These are phyloP conservation scores for Trypanosoma brucei DNA, from an alignment of 208 protist species.

Conservation along the genomic window DNA sequence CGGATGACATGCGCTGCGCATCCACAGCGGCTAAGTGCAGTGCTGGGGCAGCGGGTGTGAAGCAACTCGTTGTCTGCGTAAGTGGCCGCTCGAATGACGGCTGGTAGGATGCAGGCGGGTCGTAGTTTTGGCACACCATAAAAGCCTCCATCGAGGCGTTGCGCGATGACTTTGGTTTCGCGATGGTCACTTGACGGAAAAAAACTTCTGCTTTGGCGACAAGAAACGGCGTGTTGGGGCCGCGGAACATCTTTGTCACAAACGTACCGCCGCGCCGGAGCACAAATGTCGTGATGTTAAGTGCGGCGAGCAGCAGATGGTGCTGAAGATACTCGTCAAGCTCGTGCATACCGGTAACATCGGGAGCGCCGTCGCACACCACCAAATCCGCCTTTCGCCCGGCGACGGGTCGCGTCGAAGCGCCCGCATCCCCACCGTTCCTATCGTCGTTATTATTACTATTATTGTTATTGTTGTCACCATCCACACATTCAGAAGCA, in stretches of 20 bases:
- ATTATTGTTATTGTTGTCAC: not conserved
- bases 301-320: slow-evolving; percentile 96
- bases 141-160: slow-evolving; percentile 96
- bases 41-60: slow-evolving; percentile 17
- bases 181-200: slow-evolving; percentile 93
- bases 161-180: slow-evolving; percentile 95
- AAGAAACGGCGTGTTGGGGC: slow-evolving; percentile 91
- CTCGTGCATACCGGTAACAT: slow-evolving; percentile 99
- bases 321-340: slow-evolving; percentile 99
- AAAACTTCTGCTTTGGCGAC: slow-evolving; percentile 95
- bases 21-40: not conserved
- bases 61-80: slow-evolving; percentile 22
- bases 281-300: slow-evolving; percentile 97
- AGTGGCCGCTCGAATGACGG: slow-evolving; percentile 39
- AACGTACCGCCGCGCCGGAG: slow-evolving; percentile 92
- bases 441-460: not conserved
- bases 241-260: slow-evolving; percentile 98
- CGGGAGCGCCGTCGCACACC: slow-evolving; percentile 98
- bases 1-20: not conserved
- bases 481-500: not conserved
- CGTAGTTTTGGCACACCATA: slow-evolving; percentile 92
- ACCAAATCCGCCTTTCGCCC: slow-evolving; percentile 93
- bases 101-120: slow-evolving; percentile 80
- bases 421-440: not conserved
- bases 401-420: slow-evolving; percentile 3